Base-by-base conservation (phyloP, 1,139 yeast genomes). In the Candida labiduridarum region DNA sequence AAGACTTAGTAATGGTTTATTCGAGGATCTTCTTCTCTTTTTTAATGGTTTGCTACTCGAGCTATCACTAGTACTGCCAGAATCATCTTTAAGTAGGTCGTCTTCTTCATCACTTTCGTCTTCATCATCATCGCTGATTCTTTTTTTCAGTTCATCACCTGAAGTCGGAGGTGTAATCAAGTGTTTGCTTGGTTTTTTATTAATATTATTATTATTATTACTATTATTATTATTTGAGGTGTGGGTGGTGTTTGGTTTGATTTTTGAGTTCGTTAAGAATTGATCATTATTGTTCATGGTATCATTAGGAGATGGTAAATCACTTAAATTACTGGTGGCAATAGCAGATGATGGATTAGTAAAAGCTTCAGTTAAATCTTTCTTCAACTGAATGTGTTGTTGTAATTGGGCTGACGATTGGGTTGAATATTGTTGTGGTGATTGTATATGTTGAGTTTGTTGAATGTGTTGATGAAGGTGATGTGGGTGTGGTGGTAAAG, bases 1-100 rank as follows among this genome's bases (percentile, higher is more conserved):
- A 47, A 82, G 78, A 0, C 87, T 67, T 25, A 87, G 72, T 12
- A 74, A 64, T n/a, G 76, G 84, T 67, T 73, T 81, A 56, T 69
- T 66, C 15, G 69, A 59, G 16, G 70, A 63, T 53, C 73, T 65
- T 53, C 65, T 66, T 45, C 71, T 64, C 57, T 68, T 71, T 47
- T 61, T 64, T 2, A 49, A 46, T 25, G 54, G 57, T 40, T 41
- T 33, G 51, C 53, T 27, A 30, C 2, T 11, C 1, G 12, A 52
- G 57, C 19, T 48, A 55, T 7, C 12, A 19, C 14, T 30, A 4
- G 12, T 30, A 30, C 11, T n/a, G 8, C 15, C 35, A n/a, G n/a
- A 9, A 33, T 33, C 35, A 31, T 54, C 52, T 31, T 31, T 22
- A 22, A 22, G 6, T 14, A n/a, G 18, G 14, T 33, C 36, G 9